Evolutionary conservation across 176 grass and related monocot species (phyloP), one percentile per base, ranked within the genome.

Genomic region (Oryza longistaminata): DNA sequence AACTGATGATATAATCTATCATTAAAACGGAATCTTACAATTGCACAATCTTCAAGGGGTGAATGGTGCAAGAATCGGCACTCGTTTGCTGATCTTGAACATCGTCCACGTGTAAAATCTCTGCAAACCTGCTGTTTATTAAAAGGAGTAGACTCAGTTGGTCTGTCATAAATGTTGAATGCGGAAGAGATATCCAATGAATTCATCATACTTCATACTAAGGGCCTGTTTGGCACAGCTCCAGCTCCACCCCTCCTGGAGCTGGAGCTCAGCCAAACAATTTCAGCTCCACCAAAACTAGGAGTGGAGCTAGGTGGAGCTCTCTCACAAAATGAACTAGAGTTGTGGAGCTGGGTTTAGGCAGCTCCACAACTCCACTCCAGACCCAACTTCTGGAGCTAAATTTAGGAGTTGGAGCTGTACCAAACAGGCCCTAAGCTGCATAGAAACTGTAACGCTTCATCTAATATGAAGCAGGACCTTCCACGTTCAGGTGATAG

Each of bases 61-160:
- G 76, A 89, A 84, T 94, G 89, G 48, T 94, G 90, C 85, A 89
- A 24, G 75, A 89, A 92, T 13, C 90, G 83, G 45, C 90, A 92
- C 67, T 89, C 90, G 27, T 71, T 87, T 87, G 87, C 89, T 68
- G 92, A 81, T 82, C 92, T 94, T 78, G 82, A 92, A 73, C 92
- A 94, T 58, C 72, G 82, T 11, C 92, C 89, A 53, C 86, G 87
- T 48, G 85, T 43, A 68, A 91, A 88, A 88, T 88, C 92, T 83
- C 86, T 87, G 84, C 88, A 91, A 35, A 94, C 60, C 73, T 94
- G 77, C 71, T 60, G 81, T 61, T 7, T 70, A 60, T 83, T 58
- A 48, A 49, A 81, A 68, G 58, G 87, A 81, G 21, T 24, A 46
- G 29, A 48, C 12, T 80, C 33, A 83, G 73, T 60, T 61, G 16